Conservation (phyloP, 1,284 basidiomycete genomes). For the Cerrena zonata region DNA sequence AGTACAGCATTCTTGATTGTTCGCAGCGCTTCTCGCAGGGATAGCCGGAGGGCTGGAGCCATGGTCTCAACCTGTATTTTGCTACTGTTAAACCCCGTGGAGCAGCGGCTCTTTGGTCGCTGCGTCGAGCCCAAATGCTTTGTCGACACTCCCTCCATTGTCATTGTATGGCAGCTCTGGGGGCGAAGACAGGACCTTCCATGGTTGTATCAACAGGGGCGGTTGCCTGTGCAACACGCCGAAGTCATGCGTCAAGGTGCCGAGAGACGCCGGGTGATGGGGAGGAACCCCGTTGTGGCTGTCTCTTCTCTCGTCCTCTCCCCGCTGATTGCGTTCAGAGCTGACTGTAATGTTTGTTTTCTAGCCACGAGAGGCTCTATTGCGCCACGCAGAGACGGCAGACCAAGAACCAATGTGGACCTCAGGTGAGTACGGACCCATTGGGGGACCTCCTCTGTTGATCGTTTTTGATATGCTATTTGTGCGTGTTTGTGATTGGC, state of each 20-base stretch:
- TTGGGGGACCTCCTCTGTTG: slow-evolving; percentile 14
- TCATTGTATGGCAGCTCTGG: neutral
- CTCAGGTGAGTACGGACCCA: slow-evolving; percentile 51
- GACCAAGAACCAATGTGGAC: slow-evolving; percentile 80
- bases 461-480: slow-evolving; percentile 27
- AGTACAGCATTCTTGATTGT: slow-evolving; percentile 37
- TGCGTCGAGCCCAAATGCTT: neutral
- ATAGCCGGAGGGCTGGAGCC: neutral
- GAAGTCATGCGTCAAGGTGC: slow-evolving; percentile 14
- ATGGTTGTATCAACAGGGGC: slow-evolving; percentile 10
- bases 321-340: slow-evolving; percentile 15
- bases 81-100: neutral
- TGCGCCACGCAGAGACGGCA: slow-evolving; percentile 82
- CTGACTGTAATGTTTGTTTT: slow-evolving; percentile 14
- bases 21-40: neutral
- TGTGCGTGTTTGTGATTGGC: slow-evolving; percentile 42
- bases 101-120: neutral
- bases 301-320: neutral
- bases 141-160: neutral
- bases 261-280: slow-evolving; percentile 6
- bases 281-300: neutral
- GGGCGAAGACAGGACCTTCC: neutral
- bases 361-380: slow-evolving; percentile 90
- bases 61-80: neutral
- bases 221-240: slow-evolving; percentile 18